phyloP scores from a whole-genome alignment of 352 stramenopile genomes.

The Pythium sukuiense region DNA sequence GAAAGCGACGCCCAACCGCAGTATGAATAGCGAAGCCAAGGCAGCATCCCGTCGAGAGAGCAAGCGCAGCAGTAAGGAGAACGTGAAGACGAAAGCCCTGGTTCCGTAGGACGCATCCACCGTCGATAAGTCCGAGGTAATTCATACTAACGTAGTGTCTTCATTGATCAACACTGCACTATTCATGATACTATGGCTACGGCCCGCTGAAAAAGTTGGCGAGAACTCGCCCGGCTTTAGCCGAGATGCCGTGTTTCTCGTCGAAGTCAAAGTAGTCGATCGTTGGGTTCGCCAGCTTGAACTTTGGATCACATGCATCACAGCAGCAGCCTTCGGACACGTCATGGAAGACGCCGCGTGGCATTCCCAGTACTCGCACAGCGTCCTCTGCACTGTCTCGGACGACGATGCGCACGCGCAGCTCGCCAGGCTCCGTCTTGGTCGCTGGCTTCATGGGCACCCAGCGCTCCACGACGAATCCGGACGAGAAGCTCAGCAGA shows the following conservation, averaged over 20 bases:
- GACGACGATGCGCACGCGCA: constrained; percentile 22
- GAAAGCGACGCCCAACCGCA: neutral
- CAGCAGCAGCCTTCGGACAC: constrained; percentile 26
- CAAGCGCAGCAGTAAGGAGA: too few relatives aligned
- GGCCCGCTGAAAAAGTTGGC: neutral
- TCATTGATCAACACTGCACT: too few relatives aligned
- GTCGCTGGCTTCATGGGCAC: constrained; percentile 23
- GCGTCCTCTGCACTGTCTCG: constrained; percentile 17
- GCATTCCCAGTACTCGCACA: constrained; percentile 1
- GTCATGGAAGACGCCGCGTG: neutral
- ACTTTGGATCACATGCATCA: constrained; percentile 22
- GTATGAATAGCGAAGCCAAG: neutral
- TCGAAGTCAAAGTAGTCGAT: constrained; percentile 24
- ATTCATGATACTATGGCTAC: neutral
- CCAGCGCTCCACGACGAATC: constrained; percentile 24
- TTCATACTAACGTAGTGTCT: too few relatives aligned
- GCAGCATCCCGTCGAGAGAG: too few relatives aligned
- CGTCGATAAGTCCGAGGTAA: too few relatives aligned
- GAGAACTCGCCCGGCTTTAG: constrained; percentile 9
- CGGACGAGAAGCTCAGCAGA: constrained; percentile 12
- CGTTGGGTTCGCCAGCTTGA: constrained; percentile 17
- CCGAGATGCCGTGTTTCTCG: constrained; percentile 15
- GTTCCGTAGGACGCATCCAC: too few relatives aligned
- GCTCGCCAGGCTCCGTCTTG: constrained; percentile 19
- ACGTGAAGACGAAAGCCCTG: too few relatives aligned